Evolutionary conservation across 495 filamentous ascomycete genomes (phyloP), one percentile per base, ranked within the genome.

Genomic region (Extremus antarcticus): DNA sequence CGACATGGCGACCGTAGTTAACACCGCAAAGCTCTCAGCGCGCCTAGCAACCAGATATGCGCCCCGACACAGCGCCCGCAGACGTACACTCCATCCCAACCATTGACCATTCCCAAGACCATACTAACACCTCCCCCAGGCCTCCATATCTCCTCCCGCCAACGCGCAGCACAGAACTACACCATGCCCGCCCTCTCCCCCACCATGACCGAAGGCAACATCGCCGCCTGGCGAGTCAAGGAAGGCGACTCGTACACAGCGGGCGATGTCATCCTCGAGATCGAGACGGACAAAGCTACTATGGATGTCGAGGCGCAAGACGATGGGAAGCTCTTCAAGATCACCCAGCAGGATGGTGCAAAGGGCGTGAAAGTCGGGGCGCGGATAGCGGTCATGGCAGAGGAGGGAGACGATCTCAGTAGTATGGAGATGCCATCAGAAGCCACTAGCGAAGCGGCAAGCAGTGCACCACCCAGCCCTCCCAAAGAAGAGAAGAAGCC

Each of bases 271-370:
- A 72, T 91, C 13, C 76, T 91, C 29, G 87, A 91, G 67, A 88
- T 91, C 65, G 87, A 91, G 70, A 91, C 87, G 24, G 87, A 91
- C 68, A 91, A 91, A 71, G 87, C 87, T 19, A 83, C 84, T 39
- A 91, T 91, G 84, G 87, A 90, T 57, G 87, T 91, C n/a, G 87
- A 90, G 68, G 87, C 87, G 17, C 86, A 87, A 68, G 87, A 91
- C 38, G 85, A 89, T 57, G 87, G 87, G 19, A 73, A 86, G 56
- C 62, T 91, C 66, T 80, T 86, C 47, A 91, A 89, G 74, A 87
- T 91, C 59, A 78, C 79, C 68, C 75, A 82, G 70, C 73, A 73
- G 22, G 81, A 87, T 61, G 85, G 86, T 35, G 72, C 75, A 61
- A 89, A 90, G 68, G 75, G 70, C 13, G 73, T 91, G 43, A 72